These are phyloP conservation scores for Primulina tabacum DNA, from an alignment of 257 asterid genomes.

Conservation along the genomic window DNA sequence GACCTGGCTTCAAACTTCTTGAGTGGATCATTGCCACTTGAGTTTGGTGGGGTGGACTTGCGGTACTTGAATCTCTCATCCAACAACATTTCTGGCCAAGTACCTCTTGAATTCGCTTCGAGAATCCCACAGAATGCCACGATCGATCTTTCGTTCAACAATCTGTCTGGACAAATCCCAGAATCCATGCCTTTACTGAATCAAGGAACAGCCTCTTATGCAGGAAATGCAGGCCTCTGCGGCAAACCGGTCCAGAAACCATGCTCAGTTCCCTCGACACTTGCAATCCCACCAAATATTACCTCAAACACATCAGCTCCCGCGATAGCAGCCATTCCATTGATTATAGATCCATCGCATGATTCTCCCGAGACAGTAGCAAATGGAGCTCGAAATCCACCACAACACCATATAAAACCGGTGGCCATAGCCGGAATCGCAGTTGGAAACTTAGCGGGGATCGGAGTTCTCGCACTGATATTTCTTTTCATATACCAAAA, in stretches of 20 bases:
- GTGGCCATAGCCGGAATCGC: conserved; percentile 60
- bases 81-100: conserved; percentile 60
- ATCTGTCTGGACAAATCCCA: conserved; percentile 78
- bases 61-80: conserved; percentile 72
- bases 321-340: conserved; percentile 90
- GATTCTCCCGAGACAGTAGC: conserved; percentile 4
- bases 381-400: conserved; percentile 28
- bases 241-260: conserved; percentile 70
- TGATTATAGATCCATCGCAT: conserved; percentile 26
- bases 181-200: conserved; percentile 39
- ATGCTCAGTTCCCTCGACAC: conserved; percentile 60
- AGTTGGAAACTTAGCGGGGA: conserved; percentile 62
- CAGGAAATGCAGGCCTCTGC: conserved; percentile 67
- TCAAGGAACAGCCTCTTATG: conserved; percentile 64
- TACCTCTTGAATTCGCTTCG: conserved; percentile 51
- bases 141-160: conserved; percentile 76
- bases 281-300: background rate
- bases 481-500: conserved; percentile 51
- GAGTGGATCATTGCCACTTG: conserved; percentile 64
- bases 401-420: conserved; percentile 53
- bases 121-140: conserved; percentile 56
- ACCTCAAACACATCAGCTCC: conserved; percentile 37
- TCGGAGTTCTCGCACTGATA: conserved; percentile 62
- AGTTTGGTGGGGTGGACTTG: conserved; percentile 58
- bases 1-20: conserved; percentile 69